Evolutionary conservation across 148 eudicot species (phyloP), one percentile per base, ranked within the genome.

Genomic region (Rhododendron kiyosumense): DNA sequence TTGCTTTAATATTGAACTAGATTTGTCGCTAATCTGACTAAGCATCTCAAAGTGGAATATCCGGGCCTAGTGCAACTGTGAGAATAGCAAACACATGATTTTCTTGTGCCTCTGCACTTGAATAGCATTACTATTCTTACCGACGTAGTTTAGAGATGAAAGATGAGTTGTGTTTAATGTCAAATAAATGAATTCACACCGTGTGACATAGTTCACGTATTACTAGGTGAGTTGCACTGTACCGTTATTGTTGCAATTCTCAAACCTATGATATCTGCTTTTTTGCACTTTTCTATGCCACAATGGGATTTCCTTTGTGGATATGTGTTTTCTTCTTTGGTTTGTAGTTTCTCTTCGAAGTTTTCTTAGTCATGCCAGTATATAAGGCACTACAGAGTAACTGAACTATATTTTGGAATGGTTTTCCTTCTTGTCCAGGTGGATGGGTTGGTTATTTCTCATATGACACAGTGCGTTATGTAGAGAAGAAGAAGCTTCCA

Each of bases 371-470:
- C 43, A 49, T 84, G 54, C 69, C 32, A 83, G 46, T 8, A 7
- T 36, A 83, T 13, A 7, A 10, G 61, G 59, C 49, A 43, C 32
- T 65, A 24, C 52, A 26, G 34, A 59, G 75, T 81, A 32, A 63
- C 83, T 82, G 36, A 78, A 74, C 81, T 63, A 57, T 32, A 24
- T 87, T 54, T 84, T 52, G 52, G 24, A 67, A 41, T 86, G 54
- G 81, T 54, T 34, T 76, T 87, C 61, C 49, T 83, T 83, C 59
- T 83, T 85, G 65, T 85, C 63, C 90, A 97, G 99, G 99, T 90
- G 99, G 99, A 52, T 97, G 99, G 99, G 95, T 95, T 85, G 99
- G 99, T 84, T 97, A 94, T 85, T 97, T 97, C 86, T 97, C 99
- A 36, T 97, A 97, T 86, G 99, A 97, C 80, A 97, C 99, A 5